Percentiles rank a stretch among this genome's conserved stretches.
Evolutionary conservation across 345 rosid genomes (phyloP).

Genomic region (Sonneratia alba): DNA sequence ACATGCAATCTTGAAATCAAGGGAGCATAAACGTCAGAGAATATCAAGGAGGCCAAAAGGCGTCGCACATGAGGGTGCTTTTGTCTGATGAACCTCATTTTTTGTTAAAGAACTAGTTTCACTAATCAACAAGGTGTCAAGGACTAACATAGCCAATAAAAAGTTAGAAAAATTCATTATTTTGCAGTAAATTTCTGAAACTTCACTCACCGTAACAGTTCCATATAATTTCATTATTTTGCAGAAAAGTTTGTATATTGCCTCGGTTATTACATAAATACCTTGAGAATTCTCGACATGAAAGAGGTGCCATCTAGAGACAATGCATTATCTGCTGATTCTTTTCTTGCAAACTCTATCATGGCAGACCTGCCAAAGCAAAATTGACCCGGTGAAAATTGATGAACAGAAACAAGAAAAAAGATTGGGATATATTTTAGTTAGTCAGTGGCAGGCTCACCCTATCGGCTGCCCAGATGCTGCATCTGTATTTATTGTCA

Average conservation of each 20-base stretch:
- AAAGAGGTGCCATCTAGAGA: slow-evolving; percentile 80
- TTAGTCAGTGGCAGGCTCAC: slow-evolving; percentile 22
- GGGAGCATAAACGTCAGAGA: background rate
- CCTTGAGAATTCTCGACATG: slow-evolving; percentile 93
- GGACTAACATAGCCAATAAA: background rate
- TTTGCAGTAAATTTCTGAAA: background rate
- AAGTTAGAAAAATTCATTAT: background rate
- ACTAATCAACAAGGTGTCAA: too few relatives aligned
- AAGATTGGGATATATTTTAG: background rate
- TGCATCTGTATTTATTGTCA: slow-evolving; percentile 72
- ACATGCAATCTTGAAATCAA: background rate
- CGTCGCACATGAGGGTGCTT: too few relatives aligned
- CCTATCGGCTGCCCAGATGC: slow-evolving; percentile 90
- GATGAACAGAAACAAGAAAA: background rate
- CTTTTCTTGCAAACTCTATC: slow-evolving; percentile 74
- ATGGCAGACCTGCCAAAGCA: slow-evolving; percentile 12
- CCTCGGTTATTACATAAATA: slow-evolving; percentile 14
- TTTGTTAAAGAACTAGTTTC: too few relatives aligned
- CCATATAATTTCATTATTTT: background rate
- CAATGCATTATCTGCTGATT: slow-evolving; percentile 79
- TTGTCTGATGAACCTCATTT: too few relatives aligned
- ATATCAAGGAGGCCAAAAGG: too few relatives aligned
- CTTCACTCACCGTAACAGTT: background rate
- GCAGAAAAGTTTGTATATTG: background rate
- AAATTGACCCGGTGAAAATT: background rate